phyloP scores from a whole-genome alignment of 176 grass and related monocot genomes.

The Areca catechu region DNA sequence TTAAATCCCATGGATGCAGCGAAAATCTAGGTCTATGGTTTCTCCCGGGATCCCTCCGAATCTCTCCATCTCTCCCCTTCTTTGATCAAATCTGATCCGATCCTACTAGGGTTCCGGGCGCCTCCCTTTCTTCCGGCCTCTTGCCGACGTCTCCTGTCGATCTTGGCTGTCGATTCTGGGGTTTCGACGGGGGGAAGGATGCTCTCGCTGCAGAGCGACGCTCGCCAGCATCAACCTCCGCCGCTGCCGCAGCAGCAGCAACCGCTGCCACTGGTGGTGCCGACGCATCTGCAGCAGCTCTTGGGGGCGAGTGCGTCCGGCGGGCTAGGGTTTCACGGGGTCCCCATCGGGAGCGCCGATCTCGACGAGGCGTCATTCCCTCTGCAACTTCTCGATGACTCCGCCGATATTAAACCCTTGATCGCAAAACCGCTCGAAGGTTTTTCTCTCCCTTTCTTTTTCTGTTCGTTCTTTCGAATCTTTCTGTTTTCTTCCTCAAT shows the following conservation, averaged over 20 bases:
- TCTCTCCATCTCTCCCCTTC: neutral
- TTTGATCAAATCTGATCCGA: neutral
- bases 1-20: too few relatives aligned
- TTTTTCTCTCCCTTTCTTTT: neutral
- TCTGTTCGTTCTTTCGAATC: too few relatives aligned
- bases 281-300: constrained; percentile 12
- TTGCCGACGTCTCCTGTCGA: neutral
- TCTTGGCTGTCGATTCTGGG: too few relatives aligned
- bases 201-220: constrained; percentile 11
- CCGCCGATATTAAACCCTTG: neutral
- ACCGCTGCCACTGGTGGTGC: neutral
- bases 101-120: neutral
- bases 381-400: constrained; percentile 2
- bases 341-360: neutral
- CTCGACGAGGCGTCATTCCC: neutral
- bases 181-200: neutral
- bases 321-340: neutral
- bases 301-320: constrained; percentile 3
- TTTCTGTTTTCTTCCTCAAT: too few relatives aligned
- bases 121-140: neutral
- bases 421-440: constrained; percentile 5
- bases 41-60: too few relatives aligned
- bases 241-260: neutral
- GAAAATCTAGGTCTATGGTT: too few relatives aligned
- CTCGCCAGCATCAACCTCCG: neutral